A percentile compares a stretch with the other conserved stretches of the same genome.
phyloP scores from a whole-genome alignment of 2,329 filamentous ascomycete species.

The Onygena corvina region DNA sequence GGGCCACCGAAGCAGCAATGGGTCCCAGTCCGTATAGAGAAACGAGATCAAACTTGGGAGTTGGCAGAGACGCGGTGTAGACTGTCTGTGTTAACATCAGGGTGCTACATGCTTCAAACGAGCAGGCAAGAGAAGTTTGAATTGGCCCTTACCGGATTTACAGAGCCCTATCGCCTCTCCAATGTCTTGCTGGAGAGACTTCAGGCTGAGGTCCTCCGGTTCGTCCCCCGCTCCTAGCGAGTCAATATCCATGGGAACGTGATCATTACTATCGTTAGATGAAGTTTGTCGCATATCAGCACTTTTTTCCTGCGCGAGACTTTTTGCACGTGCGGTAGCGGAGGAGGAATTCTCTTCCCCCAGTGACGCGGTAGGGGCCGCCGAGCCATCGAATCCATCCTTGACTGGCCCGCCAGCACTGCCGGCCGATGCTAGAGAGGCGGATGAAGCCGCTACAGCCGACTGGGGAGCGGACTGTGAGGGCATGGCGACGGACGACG shows the following conservation, averaged over 20 bases:
- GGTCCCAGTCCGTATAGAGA: constrained; percentile 45
- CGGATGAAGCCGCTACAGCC: constrained; percentile 29
- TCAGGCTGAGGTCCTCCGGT: constrained; percentile 25
- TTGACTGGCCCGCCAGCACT: constrained; percentile 32
- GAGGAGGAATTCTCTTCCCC: constrained; percentile 13
- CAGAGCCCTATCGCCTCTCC: constrained; percentile 38
- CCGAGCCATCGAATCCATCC: constrained; percentile 18
- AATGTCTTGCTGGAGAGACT: constrained; percentile 36
- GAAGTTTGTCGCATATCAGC: constrained; percentile 20
- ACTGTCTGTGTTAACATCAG: constrained; percentile 37
- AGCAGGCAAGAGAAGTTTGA: constrained; percentile 15
- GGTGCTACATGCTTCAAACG: constrained; percentile 21
- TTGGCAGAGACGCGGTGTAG: constrained; percentile 42
- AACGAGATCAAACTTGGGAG: constrained; percentile 47
- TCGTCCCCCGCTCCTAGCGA: constrained; percentile 18
- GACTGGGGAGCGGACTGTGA: constrained; percentile 33
- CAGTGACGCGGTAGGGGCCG: constrained; percentile 8
- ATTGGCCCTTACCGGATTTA: constrained; percentile 38
- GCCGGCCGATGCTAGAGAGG: constrained; percentile 37
- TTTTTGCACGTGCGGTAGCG: constrained; percentile 5
- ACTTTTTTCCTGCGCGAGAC: constrained; percentile 1
- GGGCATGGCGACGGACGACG: constrained; percentile 34
- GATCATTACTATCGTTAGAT: constrained; percentile 15
- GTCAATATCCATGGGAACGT: constrained; percentile 33
- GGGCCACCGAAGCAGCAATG: constrained; percentile 47